phyloP scores from a whole-genome alignment of 768 basidiomycete genomes.

The Kwoniella shandongensis region DNA sequence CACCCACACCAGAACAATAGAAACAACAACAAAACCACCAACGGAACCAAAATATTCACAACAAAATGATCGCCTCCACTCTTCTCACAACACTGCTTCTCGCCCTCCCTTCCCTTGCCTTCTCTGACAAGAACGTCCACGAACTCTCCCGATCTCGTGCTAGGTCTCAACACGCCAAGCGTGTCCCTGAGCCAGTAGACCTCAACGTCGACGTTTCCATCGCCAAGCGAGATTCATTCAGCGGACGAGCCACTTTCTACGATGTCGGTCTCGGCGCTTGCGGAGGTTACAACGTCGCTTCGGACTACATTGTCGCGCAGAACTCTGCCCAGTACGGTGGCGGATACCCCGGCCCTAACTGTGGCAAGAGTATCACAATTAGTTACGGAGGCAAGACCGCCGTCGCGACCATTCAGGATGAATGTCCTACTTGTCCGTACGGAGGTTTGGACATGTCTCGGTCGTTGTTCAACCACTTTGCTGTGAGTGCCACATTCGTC shows the following conservation, averaged over 20 bases:
- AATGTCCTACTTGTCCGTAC: constrained; percentile 69
- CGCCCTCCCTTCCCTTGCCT: constrained; percentile 30
- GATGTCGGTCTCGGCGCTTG: constrained; percentile 58
- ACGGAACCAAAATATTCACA: constrained; percentile 3
- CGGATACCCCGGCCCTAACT: constrained; percentile 59
- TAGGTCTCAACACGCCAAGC: constrained; percentile 15
- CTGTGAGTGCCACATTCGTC: constrained; percentile 23
- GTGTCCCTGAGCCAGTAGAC: constrained; percentile 1
- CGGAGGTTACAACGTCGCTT: constrained; percentile 47
- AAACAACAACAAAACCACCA: constrained; percentile 4
- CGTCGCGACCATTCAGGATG: constrained; percentile 63
- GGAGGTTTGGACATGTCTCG: constrained; percentile 68
- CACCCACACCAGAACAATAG: neutral
- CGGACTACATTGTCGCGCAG: constrained; percentile 56
- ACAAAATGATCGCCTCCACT: constrained; percentile 15
- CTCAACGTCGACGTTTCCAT: constrained; percentile 11
- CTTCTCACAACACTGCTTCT: constrained; percentile 21
- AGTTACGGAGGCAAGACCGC: constrained; percentile 64
- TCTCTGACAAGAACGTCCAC: constrained; percentile 23
- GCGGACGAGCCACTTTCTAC: constrained; percentile 55
- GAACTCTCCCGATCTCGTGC: constrained; percentile 24
- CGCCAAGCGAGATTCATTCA: constrained; percentile 25
- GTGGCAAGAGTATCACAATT: constrained; percentile 66
- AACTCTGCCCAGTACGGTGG: constrained; percentile 59
- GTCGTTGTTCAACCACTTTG: constrained; percentile 69